Base-by-base conservation (phyloP, 768 basidiomycete species). In the Aureoboletus auriporus region DNA sequence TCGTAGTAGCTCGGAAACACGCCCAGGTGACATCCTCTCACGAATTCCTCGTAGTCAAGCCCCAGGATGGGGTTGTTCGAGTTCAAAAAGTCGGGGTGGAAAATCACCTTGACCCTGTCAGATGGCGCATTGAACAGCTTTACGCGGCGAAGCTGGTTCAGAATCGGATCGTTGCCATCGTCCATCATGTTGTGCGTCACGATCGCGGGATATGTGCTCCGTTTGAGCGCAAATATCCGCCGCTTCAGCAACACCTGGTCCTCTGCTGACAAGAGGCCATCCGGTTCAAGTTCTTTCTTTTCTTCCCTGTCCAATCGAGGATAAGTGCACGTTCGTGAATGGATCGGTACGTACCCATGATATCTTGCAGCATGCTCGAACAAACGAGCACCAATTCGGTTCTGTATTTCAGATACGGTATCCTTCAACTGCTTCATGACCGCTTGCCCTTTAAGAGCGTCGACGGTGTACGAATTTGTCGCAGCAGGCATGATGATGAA, bases 161-260 rank as follows among this genome's bases (percentile, higher is more conserved):
- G 70, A 55, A 99, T 90, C 6, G 96, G 96, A 63, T 99, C 96
- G 58, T 70, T 85, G 29, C 79, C 72, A 64, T 98, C 95, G 64
- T 98, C 95, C 20, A 78, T 82, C 96, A 98, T 98, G 71, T 99
- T 99, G 73, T 99, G 96, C 13, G 96, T 99, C n/a, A 86, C 87
- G 37, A 99, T 79, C 1, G 96, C 91, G 0, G 96, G 96, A n/a
- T 93, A 80, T 10, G 89, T 83, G 71, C 90, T 90, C 54, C 96
- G 83, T 69, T 93, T 95, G 50, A 99, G 80, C 6, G 96, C 96
- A 63, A 96, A 95, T 52, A 94, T 95, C 49, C 96, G 86, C 5
- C 96, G 84, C 71, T 99, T 99, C 58, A 99, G 78, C 14, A 93
- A 75, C 14, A 98, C 85, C 65, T 90, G 90, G 71, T 99, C 96